phyloP scores from a whole-genome alignment of 2,329 filamentous ascomycete species.

The Colletotrichum acutatum region DNA sequence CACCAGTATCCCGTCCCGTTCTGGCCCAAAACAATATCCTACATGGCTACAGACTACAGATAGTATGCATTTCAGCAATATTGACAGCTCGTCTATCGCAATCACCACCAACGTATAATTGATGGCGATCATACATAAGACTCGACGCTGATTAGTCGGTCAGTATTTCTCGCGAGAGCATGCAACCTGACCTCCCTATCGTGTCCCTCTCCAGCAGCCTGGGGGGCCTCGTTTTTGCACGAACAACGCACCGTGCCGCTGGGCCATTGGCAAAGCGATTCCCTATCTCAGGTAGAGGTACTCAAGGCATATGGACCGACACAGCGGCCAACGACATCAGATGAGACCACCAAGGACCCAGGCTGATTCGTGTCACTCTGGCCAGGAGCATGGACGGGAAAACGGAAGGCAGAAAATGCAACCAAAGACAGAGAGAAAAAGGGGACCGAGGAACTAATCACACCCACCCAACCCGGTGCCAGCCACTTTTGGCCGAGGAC shows the following conservation, averaged over 20 bases:
- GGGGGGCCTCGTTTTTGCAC: too few relatives aligned
- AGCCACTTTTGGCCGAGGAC: background rate
- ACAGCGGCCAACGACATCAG: slow-evolving; percentile 1
- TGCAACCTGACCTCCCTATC: too few relatives aligned
- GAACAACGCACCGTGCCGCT: too few relatives aligned
- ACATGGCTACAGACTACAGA: background rate
- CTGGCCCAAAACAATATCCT: background rate
- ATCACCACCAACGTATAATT: background rate
- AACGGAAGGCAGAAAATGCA: background rate
- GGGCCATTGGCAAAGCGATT: background rate
- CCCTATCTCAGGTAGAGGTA: background rate
- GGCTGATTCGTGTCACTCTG: slow-evolving; percentile 16
- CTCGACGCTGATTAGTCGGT: background rate
- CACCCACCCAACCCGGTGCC: too few relatives aligned
- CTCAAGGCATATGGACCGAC: background rate
- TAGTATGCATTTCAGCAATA: slow-evolving; percentile 8
- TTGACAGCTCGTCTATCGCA: background rate
- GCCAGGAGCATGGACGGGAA: background rate
- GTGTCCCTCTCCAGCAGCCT: too few relatives aligned
- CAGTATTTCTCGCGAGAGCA: too few relatives aligned
- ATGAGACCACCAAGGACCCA: background rate
- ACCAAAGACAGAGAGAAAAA: background rate
- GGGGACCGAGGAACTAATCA: background rate
- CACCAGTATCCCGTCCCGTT: background rate
- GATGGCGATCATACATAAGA: background rate